Conservation (phyloP, 805 yeast genomes). For the Pichia paraexigua region DNA sequence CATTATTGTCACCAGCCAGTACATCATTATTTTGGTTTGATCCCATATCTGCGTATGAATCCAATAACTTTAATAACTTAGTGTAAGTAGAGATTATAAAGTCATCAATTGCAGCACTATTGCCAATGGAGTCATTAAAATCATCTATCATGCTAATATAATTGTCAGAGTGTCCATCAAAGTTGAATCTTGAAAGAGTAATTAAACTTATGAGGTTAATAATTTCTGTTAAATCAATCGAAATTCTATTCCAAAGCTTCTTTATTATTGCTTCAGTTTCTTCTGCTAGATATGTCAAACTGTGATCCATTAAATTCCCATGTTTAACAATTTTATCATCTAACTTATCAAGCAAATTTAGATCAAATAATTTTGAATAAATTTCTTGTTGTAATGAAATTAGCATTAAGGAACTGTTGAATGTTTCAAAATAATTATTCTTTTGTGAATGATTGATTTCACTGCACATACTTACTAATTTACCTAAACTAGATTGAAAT, state of each 20-base stretch:
- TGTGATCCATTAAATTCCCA: not conserved
- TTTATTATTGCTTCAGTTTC: not conserved
- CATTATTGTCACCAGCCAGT: not conserved
- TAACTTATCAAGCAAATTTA: not conserved
- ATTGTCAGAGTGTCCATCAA: not conserved
- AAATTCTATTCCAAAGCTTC: not conserved
- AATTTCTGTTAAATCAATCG: slow-evolving; percentile 1
- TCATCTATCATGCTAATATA: not conserved
- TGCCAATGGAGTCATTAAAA: not conserved
- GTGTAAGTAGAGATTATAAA: not conserved
- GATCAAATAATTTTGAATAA: not conserved
- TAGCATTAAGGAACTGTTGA: not conserved
- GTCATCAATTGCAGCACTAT: not conserved
- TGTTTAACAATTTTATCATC: not conserved
- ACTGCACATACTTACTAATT: slow-evolving; percentile 43
- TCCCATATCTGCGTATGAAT: not conserved
- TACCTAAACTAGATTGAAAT: slow-evolving; percentile 62
- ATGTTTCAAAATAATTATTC: not conserved
- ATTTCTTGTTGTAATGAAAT: slow-evolving; percentile 3
- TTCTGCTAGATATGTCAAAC: not conserved
- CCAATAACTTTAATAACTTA: not conserved
- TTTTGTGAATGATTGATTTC: not conserved
- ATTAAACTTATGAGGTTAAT: not conserved
- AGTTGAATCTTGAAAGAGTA: not conserved
- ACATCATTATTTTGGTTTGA: not conserved